Evolutionary conservation across 163 green algal species (phyloP).

Genomic region (Picocystis sp.): DNA sequence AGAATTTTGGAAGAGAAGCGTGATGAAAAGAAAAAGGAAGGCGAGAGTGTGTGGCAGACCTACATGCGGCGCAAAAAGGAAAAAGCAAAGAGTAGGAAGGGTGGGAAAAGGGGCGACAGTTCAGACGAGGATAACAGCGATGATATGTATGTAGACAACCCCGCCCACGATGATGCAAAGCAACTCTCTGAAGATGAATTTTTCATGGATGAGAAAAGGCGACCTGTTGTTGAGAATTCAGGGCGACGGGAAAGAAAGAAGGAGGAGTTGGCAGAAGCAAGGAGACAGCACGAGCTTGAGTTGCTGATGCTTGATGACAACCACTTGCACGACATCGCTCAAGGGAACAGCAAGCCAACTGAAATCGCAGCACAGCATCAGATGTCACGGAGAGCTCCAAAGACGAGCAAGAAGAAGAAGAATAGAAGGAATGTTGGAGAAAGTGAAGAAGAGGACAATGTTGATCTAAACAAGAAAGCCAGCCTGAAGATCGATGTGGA

Average conservation of each 20-base stretch:
- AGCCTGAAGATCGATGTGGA: constrained; percentile 24
- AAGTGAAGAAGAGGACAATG: constrained; percentile 5
- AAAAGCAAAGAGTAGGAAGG: constrained; percentile 19
- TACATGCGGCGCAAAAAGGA: constrained; percentile 35
- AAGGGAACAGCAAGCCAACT: neutral
- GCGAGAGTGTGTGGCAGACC: constrained; percentile 61
- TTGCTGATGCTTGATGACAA: constrained; percentile 77
- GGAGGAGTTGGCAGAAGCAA: constrained; percentile 8
- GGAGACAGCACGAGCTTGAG: constrained; percentile 40
- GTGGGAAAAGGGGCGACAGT: constrained; percentile 11
- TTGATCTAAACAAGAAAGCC: neutral
- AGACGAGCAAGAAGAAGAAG: constrained; percentile 34
- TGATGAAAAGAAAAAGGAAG: constrained; percentile 21
- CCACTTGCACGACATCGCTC: neutral
- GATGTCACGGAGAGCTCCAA: constrained; percentile 2
- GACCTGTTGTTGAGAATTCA: constrained; percentile 11
- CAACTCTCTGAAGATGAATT: no score
- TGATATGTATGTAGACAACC: no score
- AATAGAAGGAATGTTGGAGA: neutral
- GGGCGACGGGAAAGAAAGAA: constrained; percentile 11
- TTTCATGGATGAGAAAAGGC: constrained; percentile 11
- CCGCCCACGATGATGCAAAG: no score
- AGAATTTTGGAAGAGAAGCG: constrained; percentile 43
- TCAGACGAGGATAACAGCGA: neutral
- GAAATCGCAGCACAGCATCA: neutral